phyloP scores from a whole-genome alignment of 768 basidiomycete genomes.

The Lanmaoa rubissima region DNA sequence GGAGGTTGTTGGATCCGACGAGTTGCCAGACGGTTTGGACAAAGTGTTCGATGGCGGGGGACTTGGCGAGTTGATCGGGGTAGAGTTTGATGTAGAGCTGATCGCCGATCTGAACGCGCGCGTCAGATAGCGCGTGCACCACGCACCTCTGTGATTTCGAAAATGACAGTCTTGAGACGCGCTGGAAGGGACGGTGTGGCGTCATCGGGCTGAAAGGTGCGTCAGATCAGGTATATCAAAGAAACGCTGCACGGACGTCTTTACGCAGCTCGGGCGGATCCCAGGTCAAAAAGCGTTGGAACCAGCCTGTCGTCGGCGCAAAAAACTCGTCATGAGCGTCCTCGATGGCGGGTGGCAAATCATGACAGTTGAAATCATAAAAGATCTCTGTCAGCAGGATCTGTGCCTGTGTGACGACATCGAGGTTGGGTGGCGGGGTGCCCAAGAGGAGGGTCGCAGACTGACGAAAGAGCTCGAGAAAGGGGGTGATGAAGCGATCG shows the following conservation, averaged over 20 bases:
- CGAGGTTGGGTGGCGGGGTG: conserved; percentile 39
- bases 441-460: conserved; percentile 53
- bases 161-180: conserved; percentile 82
- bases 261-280: conserved; percentile 63
- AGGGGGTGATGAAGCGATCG: conserved; percentile 76
- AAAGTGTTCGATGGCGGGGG: conserved; percentile 64
- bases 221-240: conserved; percentile 5
- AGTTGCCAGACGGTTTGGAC: conserved; percentile 91
- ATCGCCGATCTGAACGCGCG: not conserved
- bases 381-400: conserved; percentile 82
- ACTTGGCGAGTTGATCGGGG: conserved; percentile 69
- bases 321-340: conserved; percentile 86
- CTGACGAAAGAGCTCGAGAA: conserved; percentile 78
- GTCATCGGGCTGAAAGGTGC: conserved; percentile 63
- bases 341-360: conserved; percentile 92
- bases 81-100: conserved; percentile 82
- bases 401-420: conserved; percentile 68
- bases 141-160: conserved; percentile 84
- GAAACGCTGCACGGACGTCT: conserved; percentile 47
- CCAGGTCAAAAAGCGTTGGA: conserved; percentile 82
- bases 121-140: not conserved
- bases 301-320: conserved; percentile 61
- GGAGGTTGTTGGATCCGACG: conserved; percentile 63
- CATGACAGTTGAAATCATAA: conserved; percentile 93
- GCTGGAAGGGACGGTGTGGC: conserved; percentile 82